Evolutionary conservation across 1,284 basidiomycete genomes (phyloP).

Genomic region (Microbotryum violaceum): DNA sequence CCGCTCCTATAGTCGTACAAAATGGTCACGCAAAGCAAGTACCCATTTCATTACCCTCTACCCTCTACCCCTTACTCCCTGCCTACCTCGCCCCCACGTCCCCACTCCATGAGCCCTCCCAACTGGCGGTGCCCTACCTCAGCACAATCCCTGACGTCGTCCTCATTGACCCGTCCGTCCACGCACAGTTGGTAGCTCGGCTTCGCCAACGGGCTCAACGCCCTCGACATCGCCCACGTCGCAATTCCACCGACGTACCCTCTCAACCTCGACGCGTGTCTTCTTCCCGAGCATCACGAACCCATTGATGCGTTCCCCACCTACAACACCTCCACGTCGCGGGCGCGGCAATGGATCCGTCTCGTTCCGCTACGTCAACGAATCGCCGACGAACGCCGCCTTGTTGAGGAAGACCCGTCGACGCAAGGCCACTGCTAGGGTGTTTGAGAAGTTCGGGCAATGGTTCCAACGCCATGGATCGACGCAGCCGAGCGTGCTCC

Average conservation of each 20-base stretch:
- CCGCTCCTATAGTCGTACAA: too few relatives aligned
- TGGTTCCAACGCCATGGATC: neutral
- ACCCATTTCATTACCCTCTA: too few relatives aligned
- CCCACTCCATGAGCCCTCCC: too few relatives aligned
- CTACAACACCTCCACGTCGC: slow-evolving; percentile 1
- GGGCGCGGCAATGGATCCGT: too few relatives aligned
- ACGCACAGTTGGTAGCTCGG: neutral
- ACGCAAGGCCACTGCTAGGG: neutral
- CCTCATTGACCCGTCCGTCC: neutral
- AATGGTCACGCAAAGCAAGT: too few relatives aligned
- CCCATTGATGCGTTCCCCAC: neutral
- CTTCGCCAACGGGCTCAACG: neutral
- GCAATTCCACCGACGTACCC: slow-evolving; percentile 9
- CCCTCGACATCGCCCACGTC: neutral
- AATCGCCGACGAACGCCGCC: neutral
- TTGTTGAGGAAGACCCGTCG: neutral
- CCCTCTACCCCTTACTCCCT: too few relatives aligned
- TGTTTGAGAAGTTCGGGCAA: neutral
- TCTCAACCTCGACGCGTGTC: neutral
- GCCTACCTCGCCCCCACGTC: too few relatives aligned
- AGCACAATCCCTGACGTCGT: too few relatives aligned
- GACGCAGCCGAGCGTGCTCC: too few relatives aligned
- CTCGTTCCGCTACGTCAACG: neutral
- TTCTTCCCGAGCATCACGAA: neutral
- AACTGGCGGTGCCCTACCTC: too few relatives aligned